phyloP scores from a whole-genome alignment of 345 rosid genomes.

The Pseudoturritis turrita region DNA sequence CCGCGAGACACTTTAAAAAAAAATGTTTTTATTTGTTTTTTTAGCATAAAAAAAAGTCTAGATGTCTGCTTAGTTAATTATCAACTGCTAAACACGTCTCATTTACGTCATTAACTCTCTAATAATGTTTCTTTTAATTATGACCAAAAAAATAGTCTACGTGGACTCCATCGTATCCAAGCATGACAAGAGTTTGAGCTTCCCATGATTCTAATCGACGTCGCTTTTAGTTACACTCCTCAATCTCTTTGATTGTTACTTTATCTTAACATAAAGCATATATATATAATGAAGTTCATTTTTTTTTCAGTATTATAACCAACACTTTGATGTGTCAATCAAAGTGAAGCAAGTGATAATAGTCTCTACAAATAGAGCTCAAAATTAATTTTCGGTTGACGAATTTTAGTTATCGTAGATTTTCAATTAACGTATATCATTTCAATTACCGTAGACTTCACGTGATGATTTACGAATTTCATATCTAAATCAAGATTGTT shows the following conservation, averaged over 20 bases:
- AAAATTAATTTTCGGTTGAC: neutral
- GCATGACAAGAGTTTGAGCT: slow-evolving; percentile 21
- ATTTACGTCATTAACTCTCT: slow-evolving; percentile 16
- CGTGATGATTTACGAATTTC: neutral
- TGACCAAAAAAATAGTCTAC: neutral
- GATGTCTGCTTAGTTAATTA: neutral
- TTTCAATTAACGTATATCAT: too few species aligned
- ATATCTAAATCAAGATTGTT: neutral
- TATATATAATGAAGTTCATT: neutral
- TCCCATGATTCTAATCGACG: slow-evolving; percentile 21
- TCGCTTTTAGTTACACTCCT: neutral
- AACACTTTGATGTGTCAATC: neutral
- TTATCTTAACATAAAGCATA: slow-evolving; percentile 3
- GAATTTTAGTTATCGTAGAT: neutral
- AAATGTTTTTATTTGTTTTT: neutral
- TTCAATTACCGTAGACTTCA: neutral
- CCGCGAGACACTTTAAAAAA: slow-evolving; percentile 13
- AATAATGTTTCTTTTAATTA: neutral
- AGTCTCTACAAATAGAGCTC: neutral
- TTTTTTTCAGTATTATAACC: neutral
- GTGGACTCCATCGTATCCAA: slow-evolving; percentile 19
- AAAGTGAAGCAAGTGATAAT: neutral
- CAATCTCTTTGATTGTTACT: neutral
- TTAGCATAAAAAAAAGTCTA: neutral
- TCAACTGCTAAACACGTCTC: slow-evolving; percentile 17